phyloP scores from a whole-genome alignment of 805 yeast species.

The Lipomyces mesembrius region DNA sequence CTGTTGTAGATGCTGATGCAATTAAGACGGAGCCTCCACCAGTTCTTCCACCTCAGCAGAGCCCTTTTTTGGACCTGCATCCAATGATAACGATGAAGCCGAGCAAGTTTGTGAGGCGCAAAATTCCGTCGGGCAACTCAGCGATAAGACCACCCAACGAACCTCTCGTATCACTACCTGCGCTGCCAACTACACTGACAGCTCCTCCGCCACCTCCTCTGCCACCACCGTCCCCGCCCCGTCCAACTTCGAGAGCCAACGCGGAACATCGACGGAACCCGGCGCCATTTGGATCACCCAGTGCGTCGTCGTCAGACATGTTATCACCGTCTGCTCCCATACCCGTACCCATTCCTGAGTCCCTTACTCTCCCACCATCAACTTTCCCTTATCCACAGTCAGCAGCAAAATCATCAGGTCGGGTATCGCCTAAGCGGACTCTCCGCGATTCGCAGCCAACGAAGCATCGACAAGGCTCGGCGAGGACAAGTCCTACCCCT shows the following conservation, averaged over 20 bases:
- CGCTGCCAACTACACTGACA: not conserved
- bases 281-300: not conserved
- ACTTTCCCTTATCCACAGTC: constrained; percentile 29
- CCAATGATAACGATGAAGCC: constrained; percentile 1
- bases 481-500: constrained; percentile 2
- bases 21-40: not conserved
- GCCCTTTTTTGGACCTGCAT: not conserved
- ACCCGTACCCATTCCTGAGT: constrained; percentile 4
- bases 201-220: constrained; percentile 11
- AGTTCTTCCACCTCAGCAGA: not conserved
- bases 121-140: not conserved
- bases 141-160: not conserved
- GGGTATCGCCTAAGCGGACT: constrained; percentile 10
- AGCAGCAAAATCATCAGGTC: constrained; percentile 16
- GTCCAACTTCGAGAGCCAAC: not conserved
- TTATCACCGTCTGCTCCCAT: not conserved
- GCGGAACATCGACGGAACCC: not conserved
- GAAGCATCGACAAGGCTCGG: not conserved
- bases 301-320: constrained; percentile 1
- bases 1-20: not conserved
- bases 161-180: not conserved
- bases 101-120: constrained; percentile 8
- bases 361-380: constrained; percentile 32
- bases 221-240: constrained; percentile 10
- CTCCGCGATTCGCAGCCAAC: not conserved